Evolutionary conservation across 2,329 filamentous ascomycete species (phyloP).

Genomic region (Neobulgaria alba): DNA sequence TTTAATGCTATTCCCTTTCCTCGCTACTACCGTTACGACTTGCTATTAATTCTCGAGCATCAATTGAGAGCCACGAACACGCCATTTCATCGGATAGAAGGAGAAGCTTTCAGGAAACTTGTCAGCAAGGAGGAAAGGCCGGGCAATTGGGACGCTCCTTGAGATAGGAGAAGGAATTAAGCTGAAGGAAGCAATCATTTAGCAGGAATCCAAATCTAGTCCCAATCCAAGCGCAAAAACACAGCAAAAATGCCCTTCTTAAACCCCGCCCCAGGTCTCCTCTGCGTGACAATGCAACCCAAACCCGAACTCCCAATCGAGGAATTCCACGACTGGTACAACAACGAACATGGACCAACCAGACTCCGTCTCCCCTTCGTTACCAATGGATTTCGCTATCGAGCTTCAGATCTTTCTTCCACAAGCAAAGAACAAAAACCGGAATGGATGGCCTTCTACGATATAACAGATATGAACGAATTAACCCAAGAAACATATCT

Average conservation of each 20-base stretch:
- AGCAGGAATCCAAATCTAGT: no score
- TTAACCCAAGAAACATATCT: conserved; percentile 65
- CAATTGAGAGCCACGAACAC: no score
- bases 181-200: no score
- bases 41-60: no score
- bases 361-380: conserved; percentile 69
- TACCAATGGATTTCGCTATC: conserved; percentile 71
- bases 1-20: no score
- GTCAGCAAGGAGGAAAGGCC: no score
- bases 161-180: no score
- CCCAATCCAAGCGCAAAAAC: no score
- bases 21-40: no score
- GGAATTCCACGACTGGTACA: conserved; percentile 89
- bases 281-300: conserved; percentile 84
- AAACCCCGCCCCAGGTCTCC: conserved; percentile 51
- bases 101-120: no score
- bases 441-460: conserved; percentile 72
- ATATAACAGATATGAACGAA: conserved; percentile 65
- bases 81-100: no score
- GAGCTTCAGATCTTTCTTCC: conserved; percentile 49
- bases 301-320: conserved; percentile 48
- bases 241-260: not conserved
- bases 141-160: no score
- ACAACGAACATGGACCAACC: conserved; percentile 82
- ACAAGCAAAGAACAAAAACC: conserved; percentile 37